Evolutionary conservation across 1,139 yeast species (phyloP), one percentile per base, ranked within the genome.

Genomic region (Sugiyamaella paludigena): DNA sequence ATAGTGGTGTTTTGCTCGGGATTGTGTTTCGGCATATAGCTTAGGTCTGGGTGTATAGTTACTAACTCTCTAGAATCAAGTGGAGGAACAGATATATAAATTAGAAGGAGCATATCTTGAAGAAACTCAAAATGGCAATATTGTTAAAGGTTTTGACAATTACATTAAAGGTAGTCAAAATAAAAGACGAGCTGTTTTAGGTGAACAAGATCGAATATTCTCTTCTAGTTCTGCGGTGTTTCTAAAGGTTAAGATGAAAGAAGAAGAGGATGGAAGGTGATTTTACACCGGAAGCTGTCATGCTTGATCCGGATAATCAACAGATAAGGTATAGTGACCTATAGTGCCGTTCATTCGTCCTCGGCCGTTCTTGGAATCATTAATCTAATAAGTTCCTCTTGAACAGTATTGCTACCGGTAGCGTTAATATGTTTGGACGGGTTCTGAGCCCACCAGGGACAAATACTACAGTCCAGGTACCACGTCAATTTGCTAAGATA

Each of bases 71-170:
- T 27, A 56, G 58, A 64, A 63, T 44, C 50, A 69, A 43, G 63
- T 88, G 12, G 97, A 91, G 61, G 96, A 88, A 54, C 78, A 80
- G 49, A 84, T 92, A n/a, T 89, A 82, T 69, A 84, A 82, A 50
- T 80, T 80, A 55, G 98, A 92, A 66, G 81, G 86, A 6, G 80
- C 80, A 29, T 91, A 92, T 64, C 79, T 92, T 48, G 80, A 83
- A 46, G 91, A 85, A 51, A 74, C 82, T 40, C 57, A 62, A 58
- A 79, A 81, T 50, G 96, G 96, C 0, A 88, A 88, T 64, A 84
- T 92, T 31, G 86, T 89, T 31, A 84, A 84, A 57, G 98, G 98
- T 0, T 91, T 89, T 63, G 97, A 91, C 51, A 84, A 81, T 59
- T 86, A 87, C 64, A 75, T 83, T 47, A 87, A 86, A 62, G 70